These are phyloP conservation scores for Penicillium sp. DNA, from an alignment of 2,329 filamentous ascomycete species.

Conservation along the genomic window DNA sequence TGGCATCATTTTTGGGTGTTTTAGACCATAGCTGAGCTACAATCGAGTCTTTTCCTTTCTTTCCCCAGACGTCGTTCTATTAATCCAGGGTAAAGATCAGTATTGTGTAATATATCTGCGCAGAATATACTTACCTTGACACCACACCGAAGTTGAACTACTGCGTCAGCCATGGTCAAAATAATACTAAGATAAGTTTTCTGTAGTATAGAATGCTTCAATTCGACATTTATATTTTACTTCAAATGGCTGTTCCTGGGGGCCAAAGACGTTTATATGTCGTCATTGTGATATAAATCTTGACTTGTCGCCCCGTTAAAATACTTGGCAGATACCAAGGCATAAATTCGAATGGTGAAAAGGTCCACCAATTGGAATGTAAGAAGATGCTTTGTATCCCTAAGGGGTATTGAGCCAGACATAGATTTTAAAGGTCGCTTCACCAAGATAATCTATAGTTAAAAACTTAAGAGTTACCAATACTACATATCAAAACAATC, in stretches of 20 bases:
- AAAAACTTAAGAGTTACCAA: not conserved
- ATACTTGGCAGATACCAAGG: not conserved
- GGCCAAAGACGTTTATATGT: not conserved
- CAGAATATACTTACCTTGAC: conserved; percentile 45
- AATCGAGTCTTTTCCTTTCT: conserved; percentile 62
- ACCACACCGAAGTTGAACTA: conserved; percentile 54
- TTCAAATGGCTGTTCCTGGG: not conserved
- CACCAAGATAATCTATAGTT: not conserved
- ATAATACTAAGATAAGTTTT: not conserved
- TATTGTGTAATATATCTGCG: not conserved
- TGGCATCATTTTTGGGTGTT: conserved; percentile 62
- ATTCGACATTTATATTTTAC: not conserved
- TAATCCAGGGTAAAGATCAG: not conserved
- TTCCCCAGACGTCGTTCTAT: conserved; percentile 69
- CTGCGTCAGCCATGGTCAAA: conserved; percentile 44
- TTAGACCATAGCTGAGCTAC: conserved; percentile 64
- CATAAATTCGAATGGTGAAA: too few relatives aligned
- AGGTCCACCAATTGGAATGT: conserved; percentile 1
- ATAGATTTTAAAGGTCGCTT: too few relatives aligned
- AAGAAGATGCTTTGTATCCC: not conserved
- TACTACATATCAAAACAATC: not conserved
- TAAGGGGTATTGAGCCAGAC: too few relatives aligned
- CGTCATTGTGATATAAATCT: conserved; percentile 10
- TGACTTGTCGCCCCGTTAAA: not conserved
- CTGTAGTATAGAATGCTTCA: not conserved